Evolutionary conservation across 2,329 filamentous ascomycete genomes (phyloP).

Genomic region (Colletotrichum spaethianum): DNA sequence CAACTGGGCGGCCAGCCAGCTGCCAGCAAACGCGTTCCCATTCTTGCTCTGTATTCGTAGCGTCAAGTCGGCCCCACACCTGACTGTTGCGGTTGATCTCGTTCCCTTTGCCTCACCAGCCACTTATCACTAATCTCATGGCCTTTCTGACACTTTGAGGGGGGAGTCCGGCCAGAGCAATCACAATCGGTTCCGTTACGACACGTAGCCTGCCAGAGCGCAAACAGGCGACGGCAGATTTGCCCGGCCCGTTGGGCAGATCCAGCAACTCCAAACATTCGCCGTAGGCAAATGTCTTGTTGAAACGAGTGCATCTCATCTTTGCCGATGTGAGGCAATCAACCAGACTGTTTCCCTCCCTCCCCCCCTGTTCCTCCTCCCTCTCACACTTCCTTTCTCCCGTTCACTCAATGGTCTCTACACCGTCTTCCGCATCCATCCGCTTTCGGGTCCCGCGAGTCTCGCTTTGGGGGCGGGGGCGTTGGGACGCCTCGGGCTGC

Average conservation of each 20-base stretch:
- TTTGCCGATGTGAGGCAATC: not conserved
- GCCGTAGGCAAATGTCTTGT: not conserved
- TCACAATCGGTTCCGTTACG: conserved; percentile 14
- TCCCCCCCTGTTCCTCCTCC: not conserved
- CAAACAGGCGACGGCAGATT: conserved; percentile 5
- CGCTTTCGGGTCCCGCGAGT: conserved; percentile 19
- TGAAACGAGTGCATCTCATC: conserved; percentile 6
- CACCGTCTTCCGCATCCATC: conserved; percentile 13
- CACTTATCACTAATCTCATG: not conserved
- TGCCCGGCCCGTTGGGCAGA: conserved; percentile 4
- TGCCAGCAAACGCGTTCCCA: conserved; percentile 24
- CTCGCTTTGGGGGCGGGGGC: not conserved
- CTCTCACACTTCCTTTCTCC: too few relatives aligned
- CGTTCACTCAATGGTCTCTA: not conserved
- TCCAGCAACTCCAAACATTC: conserved; percentile 4
- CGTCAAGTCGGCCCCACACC: conserved; percentile 24
- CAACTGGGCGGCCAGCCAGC: conserved; percentile 25
- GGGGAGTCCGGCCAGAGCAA: conserved; percentile 21
- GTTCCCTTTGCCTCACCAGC: not conserved
- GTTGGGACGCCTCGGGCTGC: not conserved
- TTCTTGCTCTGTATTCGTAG: conserved; percentile 9
- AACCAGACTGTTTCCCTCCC: not conserved
- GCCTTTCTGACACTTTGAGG: not conserved
- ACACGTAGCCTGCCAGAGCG: conserved; percentile 1
- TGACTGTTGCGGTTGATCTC: conserved; percentile 2